phyloP scores from a whole-genome alignment of 306 rosid genomes.

The Vigna unguiculata region DNA sequence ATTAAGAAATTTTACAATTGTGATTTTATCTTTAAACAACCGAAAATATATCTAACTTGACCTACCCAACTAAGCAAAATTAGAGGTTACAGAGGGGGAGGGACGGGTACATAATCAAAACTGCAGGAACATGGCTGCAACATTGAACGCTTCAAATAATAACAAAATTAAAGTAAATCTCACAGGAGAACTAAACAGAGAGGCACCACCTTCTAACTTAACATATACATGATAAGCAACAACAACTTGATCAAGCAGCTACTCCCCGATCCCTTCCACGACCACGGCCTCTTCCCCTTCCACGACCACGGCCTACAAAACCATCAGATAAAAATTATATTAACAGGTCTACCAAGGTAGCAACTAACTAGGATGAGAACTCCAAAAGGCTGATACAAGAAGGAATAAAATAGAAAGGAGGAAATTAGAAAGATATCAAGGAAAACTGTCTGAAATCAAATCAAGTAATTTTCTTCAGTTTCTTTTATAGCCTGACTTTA shows the following conservation, averaged over 20 bases:
- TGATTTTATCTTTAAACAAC: conserved; percentile 10
- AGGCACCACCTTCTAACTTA: conserved; percentile 55
- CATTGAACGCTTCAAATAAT: conserved; percentile 38
- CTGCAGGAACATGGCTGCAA: conserved; percentile 57
- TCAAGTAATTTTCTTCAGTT: background rate
- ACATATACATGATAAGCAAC: conserved; percentile 49
- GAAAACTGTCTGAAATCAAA: background rate
- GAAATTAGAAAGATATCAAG: background rate
- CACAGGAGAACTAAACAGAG: conserved; percentile 55
- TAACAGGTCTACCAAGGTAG: background rate
- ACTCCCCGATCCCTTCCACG: conserved; percentile 68
- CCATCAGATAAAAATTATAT: conserved; percentile 33
- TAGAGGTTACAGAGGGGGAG: conserved; percentile 38
- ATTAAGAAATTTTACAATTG: conserved; percentile 49
- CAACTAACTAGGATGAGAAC: background rate
- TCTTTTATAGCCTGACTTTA: conserved; percentile 1
- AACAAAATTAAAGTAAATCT: conserved; percentile 49
- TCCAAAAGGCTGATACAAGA: conserved; percentile 13
- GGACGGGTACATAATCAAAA: conserved; percentile 47
- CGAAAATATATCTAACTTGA: conserved; percentile 40
- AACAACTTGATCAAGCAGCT: conserved; percentile 59
- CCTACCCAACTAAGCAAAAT: conserved; percentile 39
- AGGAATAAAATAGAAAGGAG: background rate
- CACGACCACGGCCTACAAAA: conserved; percentile 73
- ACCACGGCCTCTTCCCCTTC: conserved; percentile 80